phyloP scores from a whole-genome alignment of 257 asterid species.

The Ocimum tenuiflorum region DNA sequence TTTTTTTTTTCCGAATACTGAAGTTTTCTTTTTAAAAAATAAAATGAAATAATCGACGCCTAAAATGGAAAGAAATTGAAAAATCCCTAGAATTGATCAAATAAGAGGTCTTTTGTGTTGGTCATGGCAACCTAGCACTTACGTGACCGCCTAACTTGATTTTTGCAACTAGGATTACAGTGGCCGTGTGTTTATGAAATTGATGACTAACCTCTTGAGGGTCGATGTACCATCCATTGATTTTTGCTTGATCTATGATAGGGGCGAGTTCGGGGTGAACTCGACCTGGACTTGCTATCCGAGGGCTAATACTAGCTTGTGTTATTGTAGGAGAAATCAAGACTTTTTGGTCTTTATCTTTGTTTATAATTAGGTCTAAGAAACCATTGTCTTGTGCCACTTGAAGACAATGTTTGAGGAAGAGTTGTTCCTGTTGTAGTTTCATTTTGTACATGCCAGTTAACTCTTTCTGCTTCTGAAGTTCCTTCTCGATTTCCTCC shows the following conservation, averaged over 20 bases:
- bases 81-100: too few species aligned
- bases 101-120: too few species aligned
- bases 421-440: slow-evolving; percentile 38
- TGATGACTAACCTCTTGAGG: slow-evolving; percentile 50
- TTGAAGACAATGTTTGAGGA: slow-evolving; percentile 42
- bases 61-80: too few species aligned
- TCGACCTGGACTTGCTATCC: slow-evolving; percentile 23
- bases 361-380: slow-evolving; percentile 44
- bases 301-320: slow-evolving; percentile 16
- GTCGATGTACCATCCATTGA: slow-evolving; percentile 61
- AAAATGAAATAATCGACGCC: too few species aligned
- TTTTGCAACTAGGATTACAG: too few species aligned
- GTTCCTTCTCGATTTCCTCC: slow-evolving; percentile 42
- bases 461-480: slow-evolving; percentile 36
- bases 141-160: too few species aligned
- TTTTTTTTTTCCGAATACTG: too few species aligned
- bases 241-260: slow-evolving; percentile 42
- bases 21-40: too few species aligned
- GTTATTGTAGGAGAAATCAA: slow-evolving; percentile 6
- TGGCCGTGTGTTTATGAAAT: too few species aligned
- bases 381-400: slow-evolving; percentile 69
- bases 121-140: too few species aligned
- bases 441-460: slow-evolving; percentile 30
- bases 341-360: slow-evolving; percentile 23
- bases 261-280: slow-evolving; percentile 33